Percentiles rank a stretch among this genome's conserved stretches.
phyloP scores from a whole-genome alignment of 768 basidiomycete genomes.

The Mycena maculata region DNA sequence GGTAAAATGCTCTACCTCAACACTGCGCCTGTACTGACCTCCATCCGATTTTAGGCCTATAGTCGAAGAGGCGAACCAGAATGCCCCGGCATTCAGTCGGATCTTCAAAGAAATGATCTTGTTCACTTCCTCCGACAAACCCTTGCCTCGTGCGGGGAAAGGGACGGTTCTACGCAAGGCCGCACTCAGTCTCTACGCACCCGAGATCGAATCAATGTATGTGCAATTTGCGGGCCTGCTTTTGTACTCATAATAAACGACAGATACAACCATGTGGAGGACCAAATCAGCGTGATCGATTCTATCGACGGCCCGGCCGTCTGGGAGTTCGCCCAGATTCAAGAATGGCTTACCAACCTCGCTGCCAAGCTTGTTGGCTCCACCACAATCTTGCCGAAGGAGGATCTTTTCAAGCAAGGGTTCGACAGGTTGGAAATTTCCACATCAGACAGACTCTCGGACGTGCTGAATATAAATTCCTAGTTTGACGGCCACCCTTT shows the following conservation, averaged over 20 bases:
- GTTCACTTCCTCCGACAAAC: slow-evolving; percentile 52
- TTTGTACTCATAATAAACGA: neutral
- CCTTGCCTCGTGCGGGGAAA: slow-evolving; percentile 58
- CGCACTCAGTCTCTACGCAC: slow-evolving; percentile 50
- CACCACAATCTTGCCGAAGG: slow-evolving; percentile 11
- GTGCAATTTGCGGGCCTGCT: slow-evolving; percentile 1
- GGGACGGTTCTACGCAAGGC: slow-evolving; percentile 58
- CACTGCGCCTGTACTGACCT: neutral
- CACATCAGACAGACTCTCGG: too few relatives aligned
- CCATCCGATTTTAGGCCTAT: slow-evolving; percentile 42
- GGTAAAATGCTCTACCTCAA: slow-evolving; percentile 34
- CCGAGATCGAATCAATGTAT: slow-evolving; percentile 55
- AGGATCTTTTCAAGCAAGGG: slow-evolving; percentile 47
- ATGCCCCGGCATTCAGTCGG: slow-evolving; percentile 54
- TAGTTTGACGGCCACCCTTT: slow-evolving; percentile 45
- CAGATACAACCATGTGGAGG: slow-evolving; percentile 46
- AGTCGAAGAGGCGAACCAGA: slow-evolving; percentile 56
- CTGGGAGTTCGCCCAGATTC: slow-evolving; percentile 34
- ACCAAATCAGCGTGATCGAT: slow-evolving; percentile 34
- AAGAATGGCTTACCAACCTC: slow-evolving; percentile 43
- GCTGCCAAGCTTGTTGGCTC: slow-evolving; percentile 28
- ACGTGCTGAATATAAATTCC: neutral
- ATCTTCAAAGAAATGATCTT: slow-evolving; percentile 66
- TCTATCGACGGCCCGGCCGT: slow-evolving; percentile 32
- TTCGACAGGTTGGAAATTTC: slow-evolving; percentile 45